These are phyloP conservation scores for Elongisporangium anandrum DNA, from an alignment of 352 stramenopile genomes.

Conservation along the genomic window DNA sequence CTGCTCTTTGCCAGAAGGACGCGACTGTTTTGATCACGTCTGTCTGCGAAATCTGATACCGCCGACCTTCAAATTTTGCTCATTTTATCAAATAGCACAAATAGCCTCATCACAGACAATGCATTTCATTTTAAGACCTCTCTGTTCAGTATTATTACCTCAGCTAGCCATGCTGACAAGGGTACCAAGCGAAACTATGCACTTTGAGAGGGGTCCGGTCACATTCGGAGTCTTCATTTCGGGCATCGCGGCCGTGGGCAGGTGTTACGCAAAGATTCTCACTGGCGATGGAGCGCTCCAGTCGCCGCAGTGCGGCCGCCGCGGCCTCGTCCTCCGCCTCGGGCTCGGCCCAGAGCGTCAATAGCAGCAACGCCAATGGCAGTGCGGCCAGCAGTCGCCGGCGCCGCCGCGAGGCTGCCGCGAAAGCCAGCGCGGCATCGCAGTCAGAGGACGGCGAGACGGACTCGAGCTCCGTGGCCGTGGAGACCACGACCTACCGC, in stretches of 20 bases:
- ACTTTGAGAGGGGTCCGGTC: not conserved
- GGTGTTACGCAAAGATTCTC: not conserved
- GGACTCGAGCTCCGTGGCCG: conserved; percentile 40
- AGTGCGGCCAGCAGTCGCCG: conserved; percentile 32
- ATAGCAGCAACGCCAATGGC: conserved; percentile 19
- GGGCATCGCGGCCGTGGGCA: not conserved
- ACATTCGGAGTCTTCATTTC: not conserved
- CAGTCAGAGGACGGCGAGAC: conserved; percentile 59
- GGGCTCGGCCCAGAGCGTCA: conserved; percentile 10
- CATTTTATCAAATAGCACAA: not conserved
- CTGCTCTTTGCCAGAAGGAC: not conserved
- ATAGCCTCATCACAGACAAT: not conserved
- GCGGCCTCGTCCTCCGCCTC: conserved; percentile 2
- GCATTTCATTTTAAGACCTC: no score
- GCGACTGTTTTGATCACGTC: not conserved
- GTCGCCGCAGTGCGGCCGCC: conserved; percentile 31
- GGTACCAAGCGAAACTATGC: not conserved
- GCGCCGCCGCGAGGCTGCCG: conserved; percentile 21
- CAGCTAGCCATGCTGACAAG: not conserved
- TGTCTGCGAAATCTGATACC: not conserved
- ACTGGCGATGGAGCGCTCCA: conserved; percentile 47
- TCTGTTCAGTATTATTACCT: not conserved
- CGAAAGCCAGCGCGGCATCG: conserved; percentile 20
- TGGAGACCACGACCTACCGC: conserved; percentile 15
- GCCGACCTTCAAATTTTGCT: not conserved